Base-by-base conservation (phyloP, 2,329 filamentous ascomycete genomes). In the Incumbomyces delicatus region DNA sequence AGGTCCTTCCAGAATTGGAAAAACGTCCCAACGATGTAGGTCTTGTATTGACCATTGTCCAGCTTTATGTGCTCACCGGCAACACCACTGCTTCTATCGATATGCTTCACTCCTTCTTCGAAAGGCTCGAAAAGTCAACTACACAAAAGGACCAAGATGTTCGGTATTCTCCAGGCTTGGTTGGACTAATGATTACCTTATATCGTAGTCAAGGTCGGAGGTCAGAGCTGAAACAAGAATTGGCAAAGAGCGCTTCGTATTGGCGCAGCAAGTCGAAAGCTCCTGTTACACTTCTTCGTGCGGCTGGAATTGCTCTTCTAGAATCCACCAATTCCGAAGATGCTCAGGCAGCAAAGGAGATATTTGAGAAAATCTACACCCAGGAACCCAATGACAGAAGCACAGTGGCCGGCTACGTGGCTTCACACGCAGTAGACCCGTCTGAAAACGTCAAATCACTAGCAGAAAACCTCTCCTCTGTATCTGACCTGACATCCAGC, bases 371-470 rank as follows among this genome's bases (percentile, higher is more conserved):
- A 40, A 74, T 96, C 11, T 66, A 76, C 2, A 73, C 80, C 49
- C 75, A 87, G 35, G 70, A 75, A n/a, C 70, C 61, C 2, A 57
- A 70, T 33, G 86, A 94, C 57, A 75, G 74, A 29, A 74, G 83
- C 46, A 81, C 85, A 1, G 77, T 80, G 13, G 88, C 88, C 7
- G 92, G 92, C 1, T 78, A 92, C n/a, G 78, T 96, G 6, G 92
- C 92, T 2, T 83, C 88, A 8, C 79, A 85, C 56, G 83, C 85
- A 22, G 71, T 69, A 1, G 73, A 83, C 50, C 56, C 62, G 13
- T 63, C 66, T 46, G 62, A 65, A 38, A 18, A 38, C 22, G 52
- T 59, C 14, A 61, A 63, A 45, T 57, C 66, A 10, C 58, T 66
- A 46, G 56, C 61, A 0, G 58, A 66, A 43, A 60, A 56, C 6